phyloP scores from a whole-genome alignment of 768 basidiomycete genomes.

The Lactifluus volemus region DNA sequence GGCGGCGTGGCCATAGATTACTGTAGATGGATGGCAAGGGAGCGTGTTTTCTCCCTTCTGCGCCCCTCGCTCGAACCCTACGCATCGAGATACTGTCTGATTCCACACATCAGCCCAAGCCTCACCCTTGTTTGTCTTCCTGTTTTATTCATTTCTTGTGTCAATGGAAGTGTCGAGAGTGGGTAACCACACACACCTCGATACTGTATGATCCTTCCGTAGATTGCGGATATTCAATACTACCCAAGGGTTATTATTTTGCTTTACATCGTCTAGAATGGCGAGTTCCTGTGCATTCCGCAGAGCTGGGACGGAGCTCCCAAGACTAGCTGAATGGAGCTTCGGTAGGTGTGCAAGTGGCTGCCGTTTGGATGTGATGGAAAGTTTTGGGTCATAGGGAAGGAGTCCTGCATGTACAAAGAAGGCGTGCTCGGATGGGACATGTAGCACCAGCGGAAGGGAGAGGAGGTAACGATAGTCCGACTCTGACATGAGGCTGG shows the following conservation, averaged over 20 bases:
- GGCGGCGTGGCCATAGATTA: conserved; percentile 87
- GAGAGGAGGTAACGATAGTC: conserved; percentile 66
- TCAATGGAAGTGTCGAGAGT: not conserved
- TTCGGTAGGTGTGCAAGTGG: conserved; percentile 40
- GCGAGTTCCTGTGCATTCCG: conserved; percentile 58
- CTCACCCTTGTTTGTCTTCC: conserved; percentile 38
- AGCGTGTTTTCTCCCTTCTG: conserved; percentile 27
- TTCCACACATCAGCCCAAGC: conserved; percentile 79
- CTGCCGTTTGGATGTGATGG: conserved; percentile 44
- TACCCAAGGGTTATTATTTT: conserved; percentile 73
- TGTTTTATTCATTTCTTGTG: conserved; percentile 1
- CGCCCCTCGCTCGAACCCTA: conserved; percentile 33
- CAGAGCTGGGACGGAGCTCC: conserved; percentile 23
- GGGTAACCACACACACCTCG: conserved; percentile 28
- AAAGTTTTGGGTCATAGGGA: conserved; percentile 53
- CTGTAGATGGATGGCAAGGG: conserved; percentile 62
- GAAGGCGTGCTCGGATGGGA: conserved; percentile 66
- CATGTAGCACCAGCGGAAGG: conserved; percentile 67
- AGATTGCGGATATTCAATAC: conserved; percentile 61
- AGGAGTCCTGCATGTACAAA: conserved; percentile 83
- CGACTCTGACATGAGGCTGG: conserved; percentile 43
- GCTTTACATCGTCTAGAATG: conserved; percentile 58
- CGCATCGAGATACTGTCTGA: conserved; percentile 48
- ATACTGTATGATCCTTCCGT: conserved; percentile 31
- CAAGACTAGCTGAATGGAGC: not conserved